Base-by-base conservation (phyloP, 805 yeast genomes). In the Candida morakotiae region DNA sequence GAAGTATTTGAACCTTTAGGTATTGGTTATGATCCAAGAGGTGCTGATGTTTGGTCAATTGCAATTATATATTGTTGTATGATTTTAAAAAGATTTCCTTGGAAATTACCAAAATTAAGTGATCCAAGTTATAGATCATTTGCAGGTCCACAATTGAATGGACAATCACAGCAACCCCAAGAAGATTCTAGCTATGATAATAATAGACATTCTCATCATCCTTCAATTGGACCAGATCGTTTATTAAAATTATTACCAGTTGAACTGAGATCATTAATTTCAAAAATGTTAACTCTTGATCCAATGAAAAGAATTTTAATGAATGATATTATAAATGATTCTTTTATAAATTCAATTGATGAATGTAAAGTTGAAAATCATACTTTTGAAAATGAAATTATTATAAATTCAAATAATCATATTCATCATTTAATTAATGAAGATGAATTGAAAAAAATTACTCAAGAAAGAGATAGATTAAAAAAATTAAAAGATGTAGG, bases 21-120 rank as follows among this genome's bases (percentile, higher is more conserved):
- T 18, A 42, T 47, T 16, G 71, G 71, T 2, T 91, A 91, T 58
- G 96, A 91, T 57, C 93, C 97, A 14, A 75, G 93, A 35, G 80
- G 83, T 5, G 87, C 81, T 2, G 98, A 91, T 56, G 77, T 89
- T 16, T 91, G 98, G 98, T 86, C 96, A 1, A 67, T 87, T 37
- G 98, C 95, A 0, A 86, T 91, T 20, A 87, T 93, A 37, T 91
- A 75, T 55, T 87, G 95, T 57, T 89, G 98, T 62, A 85, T 88
- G 89, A 70, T 83, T 2, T 64, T 89, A 47, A 77, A 83, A 47
- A 64, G 95, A 42, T 91, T 91, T 62, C 98, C 98, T 1, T 91
- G 98, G 98, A 87, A 87, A 56, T 75, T 89, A 2, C 96, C 97
- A n/a, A 80, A 82, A 46, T 61, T 66, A 18, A 65, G 77, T 5